Evolutionary conservation across 2,329 filamentous ascomycete species (phyloP).

Genomic region (Aspergillus sclerotialis): DNA sequence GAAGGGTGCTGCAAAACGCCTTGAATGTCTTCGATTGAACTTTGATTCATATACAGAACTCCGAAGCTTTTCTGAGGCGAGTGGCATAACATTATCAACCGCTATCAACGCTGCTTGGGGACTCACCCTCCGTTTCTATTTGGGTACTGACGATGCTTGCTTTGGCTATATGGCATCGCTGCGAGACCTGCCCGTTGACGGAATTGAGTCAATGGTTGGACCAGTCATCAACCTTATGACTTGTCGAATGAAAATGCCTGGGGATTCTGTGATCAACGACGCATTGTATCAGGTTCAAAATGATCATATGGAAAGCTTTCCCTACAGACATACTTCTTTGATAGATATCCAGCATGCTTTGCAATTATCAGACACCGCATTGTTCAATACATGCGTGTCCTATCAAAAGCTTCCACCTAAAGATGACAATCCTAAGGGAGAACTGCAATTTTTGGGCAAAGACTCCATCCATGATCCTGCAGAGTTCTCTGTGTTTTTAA

Average conservation of each 20-base stretch:
- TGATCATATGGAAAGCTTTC: conserved; percentile 41
- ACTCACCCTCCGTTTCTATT: conserved; percentile 52
- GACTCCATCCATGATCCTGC: conserved; percentile 41
- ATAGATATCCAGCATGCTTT: conserved; percentile 43
- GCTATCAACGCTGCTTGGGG: conserved; percentile 67
- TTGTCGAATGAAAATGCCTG: conserved; percentile 35
- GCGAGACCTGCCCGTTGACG: conserved; percentile 34
- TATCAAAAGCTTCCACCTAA: conserved; percentile 37
- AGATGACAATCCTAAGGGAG: conserved; percentile 12
- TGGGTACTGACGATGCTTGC: conserved; percentile 63
- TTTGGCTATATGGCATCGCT: conserved; percentile 41
- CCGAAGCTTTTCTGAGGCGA: conserved; percentile 33
- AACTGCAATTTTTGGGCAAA: conserved; percentile 33
- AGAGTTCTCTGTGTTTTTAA: conserved; percentile 43
- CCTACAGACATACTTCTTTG: conserved; percentile 38
- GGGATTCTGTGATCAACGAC: conserved; percentile 26
- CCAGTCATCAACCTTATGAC: conserved; percentile 42
- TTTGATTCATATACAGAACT: conserved; percentile 23
- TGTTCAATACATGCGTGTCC: conserved; percentile 45
- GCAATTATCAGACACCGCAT: conserved; percentile 27
- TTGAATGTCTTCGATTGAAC: conserved; percentile 24
- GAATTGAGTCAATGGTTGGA: conserved; percentile 38
- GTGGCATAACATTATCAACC: conserved; percentile 44
- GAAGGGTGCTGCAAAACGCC: conserved; percentile 11
- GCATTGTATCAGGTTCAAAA: conserved; percentile 37